phyloP scores from a whole-genome alignment of 306 rosid genomes.

The Ceratonia siliqua region DNA sequence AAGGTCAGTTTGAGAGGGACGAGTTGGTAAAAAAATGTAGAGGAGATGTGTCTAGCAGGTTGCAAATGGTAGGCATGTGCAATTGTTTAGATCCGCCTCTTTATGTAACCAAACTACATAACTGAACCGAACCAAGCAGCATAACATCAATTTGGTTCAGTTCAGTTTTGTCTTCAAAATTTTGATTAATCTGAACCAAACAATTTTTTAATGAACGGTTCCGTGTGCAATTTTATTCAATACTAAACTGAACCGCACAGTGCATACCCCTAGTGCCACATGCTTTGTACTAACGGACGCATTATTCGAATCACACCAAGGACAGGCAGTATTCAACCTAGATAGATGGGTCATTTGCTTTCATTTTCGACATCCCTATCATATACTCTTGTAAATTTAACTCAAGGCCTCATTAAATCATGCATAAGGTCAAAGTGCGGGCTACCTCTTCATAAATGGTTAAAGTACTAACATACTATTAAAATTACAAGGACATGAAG shows the following conservation, averaged over 20 bases:
- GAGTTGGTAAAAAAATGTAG: background rate
- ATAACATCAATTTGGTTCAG: too few species aligned
- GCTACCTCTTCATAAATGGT: constrained; percentile 16
- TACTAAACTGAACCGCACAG: too few species aligned
- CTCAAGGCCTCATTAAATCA: background rate
- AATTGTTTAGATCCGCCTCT: background rate
- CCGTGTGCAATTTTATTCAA: too few species aligned
- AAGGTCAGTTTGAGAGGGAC: background rate
- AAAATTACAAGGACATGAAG: constrained; percentile 29
- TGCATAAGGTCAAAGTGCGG: constrained; percentile 6
- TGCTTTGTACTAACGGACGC: background rate
- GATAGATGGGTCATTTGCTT: background rate
- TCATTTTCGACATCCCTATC: background rate
- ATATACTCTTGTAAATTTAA: background rate
- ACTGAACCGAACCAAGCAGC: too few species aligned
- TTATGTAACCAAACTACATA: background rate
- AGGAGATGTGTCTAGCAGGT: background rate
- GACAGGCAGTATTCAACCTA: background rate
- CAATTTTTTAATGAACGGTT: too few species aligned
- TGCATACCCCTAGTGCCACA: too few species aligned
- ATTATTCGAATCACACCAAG: constrained; percentile 12
- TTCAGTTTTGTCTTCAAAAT: too few species aligned
- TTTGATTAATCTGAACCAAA: too few species aligned
- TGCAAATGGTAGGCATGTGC: background rate
- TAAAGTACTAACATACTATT: background rate